phyloP scores from a whole-genome alignment of 2,329 filamentous ascomycete genomes.

The Penicillium sp. region DNA sequence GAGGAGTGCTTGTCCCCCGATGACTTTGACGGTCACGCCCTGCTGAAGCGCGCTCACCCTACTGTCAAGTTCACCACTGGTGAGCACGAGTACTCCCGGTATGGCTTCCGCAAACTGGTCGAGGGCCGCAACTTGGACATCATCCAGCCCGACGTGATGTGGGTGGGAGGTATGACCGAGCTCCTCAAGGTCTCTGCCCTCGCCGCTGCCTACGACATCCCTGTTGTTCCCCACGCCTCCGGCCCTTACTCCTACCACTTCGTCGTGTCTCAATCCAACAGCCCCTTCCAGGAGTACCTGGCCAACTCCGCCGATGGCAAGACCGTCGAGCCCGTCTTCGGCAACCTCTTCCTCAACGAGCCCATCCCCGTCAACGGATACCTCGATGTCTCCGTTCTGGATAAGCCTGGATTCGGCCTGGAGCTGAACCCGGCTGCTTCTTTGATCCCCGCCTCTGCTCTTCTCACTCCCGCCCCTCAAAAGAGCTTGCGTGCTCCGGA shows the following conservation, averaged over 20 bases:
- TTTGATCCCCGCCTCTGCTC: slow-evolving; percentile 74
- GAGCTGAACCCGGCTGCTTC: slow-evolving; percentile 83
- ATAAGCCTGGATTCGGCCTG: slow-evolving; percentile 89
- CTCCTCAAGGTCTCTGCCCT: slow-evolving; percentile 86
- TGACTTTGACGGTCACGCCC: slow-evolving; percentile 87
- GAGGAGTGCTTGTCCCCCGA: slow-evolving; percentile 92
- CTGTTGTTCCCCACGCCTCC: slow-evolving; percentile 92
- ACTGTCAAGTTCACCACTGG: slow-evolving; percentile 93
- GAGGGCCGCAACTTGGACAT: slow-evolving; percentile 92
- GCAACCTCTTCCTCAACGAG: slow-evolving; percentile 87
- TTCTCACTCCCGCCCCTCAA: slow-evolving; percentile 70
- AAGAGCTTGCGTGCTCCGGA: slow-evolving; percentile 51
- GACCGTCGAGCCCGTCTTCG: slow-evolving; percentile 89
- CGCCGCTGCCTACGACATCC: slow-evolving; percentile 91
- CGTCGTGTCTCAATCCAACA: slow-evolving; percentile 90
- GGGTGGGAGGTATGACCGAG: slow-evolving; percentile 92
- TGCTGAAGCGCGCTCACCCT: slow-evolving; percentile 89
- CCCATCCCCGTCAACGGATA: slow-evolving; percentile 85
- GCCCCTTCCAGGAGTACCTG: slow-evolving; percentile 94
- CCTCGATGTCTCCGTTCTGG: slow-evolving; percentile 77
- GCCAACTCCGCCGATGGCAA: slow-evolving; percentile 92
- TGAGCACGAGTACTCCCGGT: slow-evolving; percentile 93
- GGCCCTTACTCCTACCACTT: slow-evolving; percentile 97
- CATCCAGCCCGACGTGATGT: slow-evolving; percentile 96
- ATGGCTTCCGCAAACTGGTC: slow-evolving; percentile 92